These are phyloP conservation scores for Cajanus cajan DNA, from an alignment of 306 rosid genomes.

Conservation along the genomic window DNA sequence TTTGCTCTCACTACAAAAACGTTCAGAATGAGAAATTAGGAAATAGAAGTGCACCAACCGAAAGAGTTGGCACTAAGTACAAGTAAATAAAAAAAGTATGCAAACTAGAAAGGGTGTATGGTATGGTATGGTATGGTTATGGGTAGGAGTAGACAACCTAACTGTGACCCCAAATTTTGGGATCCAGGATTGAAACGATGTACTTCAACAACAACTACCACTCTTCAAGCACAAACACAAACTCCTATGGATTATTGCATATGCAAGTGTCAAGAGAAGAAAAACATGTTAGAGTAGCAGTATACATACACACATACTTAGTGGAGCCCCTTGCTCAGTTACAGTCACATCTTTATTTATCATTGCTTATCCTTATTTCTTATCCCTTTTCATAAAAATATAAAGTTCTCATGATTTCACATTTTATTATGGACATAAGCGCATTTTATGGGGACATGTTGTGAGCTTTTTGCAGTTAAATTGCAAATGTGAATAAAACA, in stretches of 20 bases:
- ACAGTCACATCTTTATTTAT: background rate
- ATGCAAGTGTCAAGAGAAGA: background rate
- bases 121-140: conserved; percentile 19
- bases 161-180: conserved; percentile 20
- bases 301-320: background rate
- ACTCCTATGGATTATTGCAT: conserved; percentile 29
- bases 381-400: background rate
- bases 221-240: conserved; percentile 21
- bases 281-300: background rate
- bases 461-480: background rate
- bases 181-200: conserved; percentile 27
- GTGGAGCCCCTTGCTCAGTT: background rate
- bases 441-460: background rate
- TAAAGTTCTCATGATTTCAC: too few relatives aligned
- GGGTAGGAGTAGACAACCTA: conserved; percentile 44
- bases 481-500: background rate
- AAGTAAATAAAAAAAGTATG: background rate
- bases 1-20: conserved; percentile 47
- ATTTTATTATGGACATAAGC: background rate
- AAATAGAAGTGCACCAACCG: conserved; percentile 26
- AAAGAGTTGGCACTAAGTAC: conserved; percentile 11
- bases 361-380: background rate
- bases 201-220: conserved; percentile 28
- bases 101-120: background rate
- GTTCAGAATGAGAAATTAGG: conserved; percentile 50